These are phyloP conservation scores for Aspergillus glaucus DNA, from an alignment of 2,329 filamentous ascomycete species.

Conservation along the genomic window DNA sequence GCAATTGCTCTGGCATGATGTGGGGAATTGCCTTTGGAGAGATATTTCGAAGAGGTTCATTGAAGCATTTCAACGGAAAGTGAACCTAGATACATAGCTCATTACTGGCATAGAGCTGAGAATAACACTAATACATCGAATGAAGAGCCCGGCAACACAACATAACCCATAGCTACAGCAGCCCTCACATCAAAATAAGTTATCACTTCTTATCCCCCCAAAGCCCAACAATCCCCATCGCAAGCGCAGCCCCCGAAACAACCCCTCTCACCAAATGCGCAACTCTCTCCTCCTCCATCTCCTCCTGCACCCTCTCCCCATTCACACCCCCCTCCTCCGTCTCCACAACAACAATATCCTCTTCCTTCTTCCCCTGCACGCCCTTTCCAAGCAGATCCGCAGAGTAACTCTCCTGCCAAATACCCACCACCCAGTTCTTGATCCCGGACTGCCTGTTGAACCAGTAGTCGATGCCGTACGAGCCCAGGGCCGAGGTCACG, in stretches of 20 bases:
- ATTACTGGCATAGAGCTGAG: no score
- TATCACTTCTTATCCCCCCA: conserved; percentile 38
- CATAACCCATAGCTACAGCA: not conserved
- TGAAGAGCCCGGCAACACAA: not conserved
- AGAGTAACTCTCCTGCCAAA: conserved; percentile 40
- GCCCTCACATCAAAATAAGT: no score
- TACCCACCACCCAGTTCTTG: conserved; percentile 23
- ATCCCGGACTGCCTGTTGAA: conserved; percentile 61
- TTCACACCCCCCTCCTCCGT: conserved; percentile 35
- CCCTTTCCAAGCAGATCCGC: conserved; percentile 10
- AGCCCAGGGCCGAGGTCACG: conserved; percentile 48
- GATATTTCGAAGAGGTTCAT: no score
- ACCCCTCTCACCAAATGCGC: conserved; percentile 33
- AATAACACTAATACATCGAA: not conserved
- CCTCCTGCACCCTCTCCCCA: conserved; percentile 39
- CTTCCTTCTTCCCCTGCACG: conserved; percentile 23
- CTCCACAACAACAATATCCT: conserved; percentile 34
- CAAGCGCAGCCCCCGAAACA: conserved; percentile 37
- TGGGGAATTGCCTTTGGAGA: no score
- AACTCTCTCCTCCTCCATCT: conserved; percentile 38
- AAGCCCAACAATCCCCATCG: conserved; percentile 43
- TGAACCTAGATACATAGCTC: no score
- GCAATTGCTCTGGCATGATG: no score
- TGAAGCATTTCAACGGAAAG: no score
- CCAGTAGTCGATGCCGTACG: conserved; percentile 59